Evolutionary conservation across 345 rosid species (phyloP).

Genomic region (Iberis pinnata): DNA sequence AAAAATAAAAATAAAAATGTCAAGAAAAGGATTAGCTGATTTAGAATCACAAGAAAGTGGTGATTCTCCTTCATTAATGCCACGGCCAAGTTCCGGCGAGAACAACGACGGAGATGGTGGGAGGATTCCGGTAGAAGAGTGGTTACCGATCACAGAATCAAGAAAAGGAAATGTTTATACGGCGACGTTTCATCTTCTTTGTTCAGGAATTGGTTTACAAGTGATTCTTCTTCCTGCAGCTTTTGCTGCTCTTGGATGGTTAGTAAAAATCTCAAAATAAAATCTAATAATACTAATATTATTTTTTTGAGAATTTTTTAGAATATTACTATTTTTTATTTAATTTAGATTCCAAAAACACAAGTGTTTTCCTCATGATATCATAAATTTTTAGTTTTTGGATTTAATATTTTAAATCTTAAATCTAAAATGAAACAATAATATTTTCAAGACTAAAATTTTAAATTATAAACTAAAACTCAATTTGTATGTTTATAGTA

Average conservation of each 20-base stretch:
- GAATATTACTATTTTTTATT: no score
- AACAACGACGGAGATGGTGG: conserved; percentile 13
- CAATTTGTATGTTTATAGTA: no score
- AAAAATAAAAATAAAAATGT: conserved; percentile 21
- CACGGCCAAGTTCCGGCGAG: conserved; percentile 19
- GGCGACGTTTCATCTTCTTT: conserved; percentile 76
- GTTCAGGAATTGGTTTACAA: conserved; percentile 78
- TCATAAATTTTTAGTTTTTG: no score
- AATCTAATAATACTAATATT: not conserved
- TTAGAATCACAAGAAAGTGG: conserved; percentile 26
- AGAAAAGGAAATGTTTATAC: conserved; percentile 71
- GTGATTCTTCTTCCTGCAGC: conserved; percentile 92
- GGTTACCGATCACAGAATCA: conserved; percentile 94
- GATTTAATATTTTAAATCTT: no score
- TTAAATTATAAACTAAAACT: no score
- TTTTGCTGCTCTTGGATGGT: conserved; percentile 81
- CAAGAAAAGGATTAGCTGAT: conserved; percentile 7
- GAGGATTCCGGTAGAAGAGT: conserved; percentile 28
- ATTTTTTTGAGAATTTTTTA: no score
- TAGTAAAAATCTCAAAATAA: not conserved
- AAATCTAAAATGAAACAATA: no score
- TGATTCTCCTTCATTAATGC: conserved; percentile 25
- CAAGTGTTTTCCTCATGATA: no score
- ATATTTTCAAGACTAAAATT: no score
- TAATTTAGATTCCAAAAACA: no score